Base-by-base conservation (phyloP, 345 rosid genomes). In the Trapa incisa region DNA sequence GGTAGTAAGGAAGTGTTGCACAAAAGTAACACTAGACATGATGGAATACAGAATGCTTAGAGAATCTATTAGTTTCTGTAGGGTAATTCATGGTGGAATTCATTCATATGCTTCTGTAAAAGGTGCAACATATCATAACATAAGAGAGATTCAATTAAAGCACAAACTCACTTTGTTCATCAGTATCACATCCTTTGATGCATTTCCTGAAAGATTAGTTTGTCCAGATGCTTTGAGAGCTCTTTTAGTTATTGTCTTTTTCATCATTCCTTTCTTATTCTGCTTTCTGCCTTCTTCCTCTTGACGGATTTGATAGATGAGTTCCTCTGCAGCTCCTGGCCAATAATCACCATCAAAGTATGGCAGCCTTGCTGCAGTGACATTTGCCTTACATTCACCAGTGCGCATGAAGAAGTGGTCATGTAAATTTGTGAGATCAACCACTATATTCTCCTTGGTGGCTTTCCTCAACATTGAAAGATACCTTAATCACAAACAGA, bases 321-420 rank as follows among this genome's bases (percentile, higher is more conserved):
- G 78, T 75, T 95, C 97, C 81, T 91, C 99, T 2, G 99, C 97
- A 64, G 97, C 99, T 75, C 96, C 99, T 64, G 99, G 97, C 99
- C 99, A 95, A 74, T 95, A 95, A 82, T 95, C 97, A 75, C 99
- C 99, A 74, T 95, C 99, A 72, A 95, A 95, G 79, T 95, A 95
- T 50, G 99, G 99, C 56, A 95, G 83, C 85, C 99, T 91, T 62
- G 96, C 89, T 42, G 99, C 99, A 17, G 99, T 95, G 69, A 89
- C 93, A 82, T 87, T 91, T 66, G 92, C 93, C 80, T 84, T 89
- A 73, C 89, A 84, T 79, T 95, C 99, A 69, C 96, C 96, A 43
- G 75, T 73, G 72, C 87, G 76, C 68, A 83, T 81, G 69, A 95
- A 95, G 84, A 95, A 95, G 75, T 86, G 99, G 69, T 95, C 99